Conservation (phyloP, 1,139 yeast genomes). For the Suhomyces yuchorum region DNA sequence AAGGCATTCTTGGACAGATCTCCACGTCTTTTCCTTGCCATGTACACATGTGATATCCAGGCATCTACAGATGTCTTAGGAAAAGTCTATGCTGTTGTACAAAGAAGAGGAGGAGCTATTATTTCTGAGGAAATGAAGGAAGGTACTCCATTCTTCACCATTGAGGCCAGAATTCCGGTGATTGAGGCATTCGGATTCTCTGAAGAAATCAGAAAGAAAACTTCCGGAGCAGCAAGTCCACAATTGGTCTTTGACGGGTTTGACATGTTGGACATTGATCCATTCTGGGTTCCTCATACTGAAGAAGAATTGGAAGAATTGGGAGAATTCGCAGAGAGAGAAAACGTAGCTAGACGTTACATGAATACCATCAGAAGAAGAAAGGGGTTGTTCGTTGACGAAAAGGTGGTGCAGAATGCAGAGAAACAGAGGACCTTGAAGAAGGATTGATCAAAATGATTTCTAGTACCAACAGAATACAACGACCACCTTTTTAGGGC, state of each 20-base stretch:
- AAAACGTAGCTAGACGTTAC: slow-evolving; percentile 83
- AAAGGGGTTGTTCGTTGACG: slow-evolving; percentile 89
- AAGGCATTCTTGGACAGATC: slow-evolving; percentile 74
- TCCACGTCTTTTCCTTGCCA: slow-evolving; percentile 87
- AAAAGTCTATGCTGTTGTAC: slow-evolving; percentile 92
- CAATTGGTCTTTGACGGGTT: slow-evolving; percentile 90
- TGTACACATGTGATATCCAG: slow-evolving; percentile 93
- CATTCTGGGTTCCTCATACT: slow-evolving; percentile 99
- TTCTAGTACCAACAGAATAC: neutral
- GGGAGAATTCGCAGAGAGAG: slow-evolving; percentile 92
- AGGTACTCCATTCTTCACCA: slow-evolving; percentile 94
- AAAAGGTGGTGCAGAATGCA: slow-evolving; percentile 85
- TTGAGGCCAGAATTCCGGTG: slow-evolving; percentile 85
- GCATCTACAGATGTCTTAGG: slow-evolving; percentile 94
- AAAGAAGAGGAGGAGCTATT: slow-evolving; percentile 81
- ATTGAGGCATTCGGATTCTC: slow-evolving; percentile 96
- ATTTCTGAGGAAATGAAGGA: slow-evolving; percentile 94
- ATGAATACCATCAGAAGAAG: slow-evolving; percentile 81
- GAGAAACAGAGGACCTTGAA: slow-evolving; percentile 90
- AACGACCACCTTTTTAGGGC: too few relatives aligned
- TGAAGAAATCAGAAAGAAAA: slow-evolving; percentile 88
- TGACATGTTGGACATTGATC: slow-evolving; percentile 85
- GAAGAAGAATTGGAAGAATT: slow-evolving; percentile 93
- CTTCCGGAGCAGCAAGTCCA: slow-evolving; percentile 97
- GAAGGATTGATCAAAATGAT: slow-evolving; percentile 41